Conservation (phyloP, 345 rosid genomes). For the Gossypium ekmanianum region DNA sequence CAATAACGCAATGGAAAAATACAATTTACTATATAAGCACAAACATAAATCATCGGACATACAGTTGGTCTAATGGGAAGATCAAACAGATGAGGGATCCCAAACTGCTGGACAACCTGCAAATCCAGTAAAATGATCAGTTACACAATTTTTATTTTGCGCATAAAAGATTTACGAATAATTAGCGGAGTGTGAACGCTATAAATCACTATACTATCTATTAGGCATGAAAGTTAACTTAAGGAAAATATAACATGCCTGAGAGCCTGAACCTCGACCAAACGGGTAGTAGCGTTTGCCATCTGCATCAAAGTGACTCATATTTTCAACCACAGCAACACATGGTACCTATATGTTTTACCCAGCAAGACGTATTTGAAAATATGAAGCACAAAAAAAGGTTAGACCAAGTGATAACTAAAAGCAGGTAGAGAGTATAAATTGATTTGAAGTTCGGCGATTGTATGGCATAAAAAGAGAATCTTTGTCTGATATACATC, state of each 20-base stretch:
- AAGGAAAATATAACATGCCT: conserved; percentile 44
- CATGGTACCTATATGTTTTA: conserved; percentile 74
- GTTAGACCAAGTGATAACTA: not conserved
- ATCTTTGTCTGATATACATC: not conserved
- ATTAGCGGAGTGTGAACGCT: not conserved
- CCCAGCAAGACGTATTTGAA: conserved; percentile 11
- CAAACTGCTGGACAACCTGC: conserved; percentile 94
- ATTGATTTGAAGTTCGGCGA: not conserved
- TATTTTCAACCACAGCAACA: conserved; percentile 93
- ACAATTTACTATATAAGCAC: conserved; percentile 1
- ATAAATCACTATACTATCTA: conserved; percentile 1
- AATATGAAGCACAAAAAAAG: not conserved
- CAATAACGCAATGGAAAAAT: not conserved
- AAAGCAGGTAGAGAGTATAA: not conserved
- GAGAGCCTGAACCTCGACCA: conserved; percentile 95
- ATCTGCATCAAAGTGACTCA: conserved; percentile 96
- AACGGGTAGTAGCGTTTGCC: conserved; percentile 95
- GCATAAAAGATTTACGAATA: conserved; percentile 4
- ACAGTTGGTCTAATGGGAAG: conserved; percentile 93
- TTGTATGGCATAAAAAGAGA: conserved; percentile 6
- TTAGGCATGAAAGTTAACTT: conserved; percentile 7
- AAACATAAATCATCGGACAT: conserved; percentile 20
- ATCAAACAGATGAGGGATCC: conserved; percentile 95
- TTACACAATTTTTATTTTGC: not conserved
- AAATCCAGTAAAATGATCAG: conserved; percentile 21